A percentile compares a stretch with the other conserved stretches of the same genome.
Evolutionary conservation across 2,329 filamentous ascomycete genomes (phyloP).

Genomic region (Penicillium sp.): DNA sequence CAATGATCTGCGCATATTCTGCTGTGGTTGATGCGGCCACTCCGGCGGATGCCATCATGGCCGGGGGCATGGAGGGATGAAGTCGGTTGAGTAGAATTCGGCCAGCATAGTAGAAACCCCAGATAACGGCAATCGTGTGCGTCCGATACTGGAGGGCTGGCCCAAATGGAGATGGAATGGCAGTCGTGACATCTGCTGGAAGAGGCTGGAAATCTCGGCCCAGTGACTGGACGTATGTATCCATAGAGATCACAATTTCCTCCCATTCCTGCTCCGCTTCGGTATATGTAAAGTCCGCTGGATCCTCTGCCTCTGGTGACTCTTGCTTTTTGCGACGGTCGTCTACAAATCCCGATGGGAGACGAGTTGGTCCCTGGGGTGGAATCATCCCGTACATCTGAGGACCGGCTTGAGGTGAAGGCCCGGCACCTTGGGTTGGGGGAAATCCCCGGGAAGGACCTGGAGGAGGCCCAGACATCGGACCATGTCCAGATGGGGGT

Average conservation of each 20-base stretch:
- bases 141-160: constrained; percentile 77
- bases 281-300: constrained; percentile 61
- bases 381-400: constrained; percentile 53
- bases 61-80: constrained; percentile 87
- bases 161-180: constrained; percentile 73
- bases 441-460: constrained; percentile 11
- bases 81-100: constrained; percentile 77
- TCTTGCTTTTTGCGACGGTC: constrained; percentile 27
- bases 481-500: background rate
- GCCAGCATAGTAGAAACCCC: constrained; percentile 83
- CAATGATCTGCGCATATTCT: constrained; percentile 69
- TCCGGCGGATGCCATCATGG: constrained; percentile 81
- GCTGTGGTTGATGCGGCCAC: constrained; percentile 72
- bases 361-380: constrained; percentile 38
- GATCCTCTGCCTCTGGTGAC: constrained; percentile 49
- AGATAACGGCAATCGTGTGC: constrained; percentile 82
- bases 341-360: constrained; percentile 55
- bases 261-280: constrained; percentile 78
- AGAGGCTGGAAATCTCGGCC: constrained; percentile 76
- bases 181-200: constrained; percentile 62
- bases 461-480: constrained; percentile 10
- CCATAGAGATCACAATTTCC: constrained; percentile 42
- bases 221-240: constrained; percentile 55
- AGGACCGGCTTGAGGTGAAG: constrained; percentile 23
- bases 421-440: constrained; percentile 4